Conservation (phyloP, 805 yeast species). For the Wickerhamiella australiensis region DNA sequence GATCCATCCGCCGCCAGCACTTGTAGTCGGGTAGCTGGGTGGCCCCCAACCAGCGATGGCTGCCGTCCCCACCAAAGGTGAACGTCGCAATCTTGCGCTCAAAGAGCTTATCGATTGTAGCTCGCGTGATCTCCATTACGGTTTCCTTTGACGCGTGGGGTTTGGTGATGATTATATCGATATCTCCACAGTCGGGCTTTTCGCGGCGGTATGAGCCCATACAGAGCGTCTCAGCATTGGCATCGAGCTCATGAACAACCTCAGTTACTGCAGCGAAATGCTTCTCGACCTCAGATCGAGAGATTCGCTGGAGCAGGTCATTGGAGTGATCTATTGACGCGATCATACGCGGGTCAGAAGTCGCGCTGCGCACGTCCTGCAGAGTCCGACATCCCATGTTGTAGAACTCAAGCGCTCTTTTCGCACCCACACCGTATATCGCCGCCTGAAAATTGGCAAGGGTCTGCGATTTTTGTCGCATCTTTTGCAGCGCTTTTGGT, state of each 20-base stretch:
- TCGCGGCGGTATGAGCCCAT: slow-evolving; percentile 48
- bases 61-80: slow-evolving; percentile 23
- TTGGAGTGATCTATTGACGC: slow-evolving; percentile 37
- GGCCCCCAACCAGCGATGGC: slow-evolving; percentile 28
- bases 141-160: slow-evolving; percentile 24
- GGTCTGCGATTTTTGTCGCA: slow-evolving; percentile 20
- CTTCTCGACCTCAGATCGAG: slow-evolving; percentile 34
- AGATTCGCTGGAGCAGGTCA: slow-evolving; percentile 37
- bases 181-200: slow-evolving; percentile 37
- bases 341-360: slow-evolving; percentile 25
- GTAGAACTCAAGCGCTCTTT: slow-evolving; percentile 33
- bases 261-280: slow-evolving; percentile 31
- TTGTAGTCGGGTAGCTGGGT: slow-evolving; percentile 24
- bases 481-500: slow-evolving; percentile 20
- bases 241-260: slow-evolving; percentile 27
- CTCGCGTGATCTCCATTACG: slow-evolving; percentile 18
- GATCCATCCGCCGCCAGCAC: slow-evolving; percentile 43
- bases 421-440: slow-evolving; percentile 41
- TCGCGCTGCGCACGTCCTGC: slow-evolving; percentile 29
- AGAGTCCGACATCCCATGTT: slow-evolving; percentile 31
- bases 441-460: slow-evolving; percentile 29
- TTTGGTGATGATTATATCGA: slow-evolving; percentile 39
- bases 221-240: slow-evolving; percentile 29
- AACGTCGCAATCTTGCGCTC: slow-evolving; percentile 30
- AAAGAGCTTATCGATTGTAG: slow-evolving; percentile 20